These are phyloP conservation scores for Talaromyces sp. DNA, from an alignment of 2,329 filamentous ascomycete genomes.

Conservation along the genomic window DNA sequence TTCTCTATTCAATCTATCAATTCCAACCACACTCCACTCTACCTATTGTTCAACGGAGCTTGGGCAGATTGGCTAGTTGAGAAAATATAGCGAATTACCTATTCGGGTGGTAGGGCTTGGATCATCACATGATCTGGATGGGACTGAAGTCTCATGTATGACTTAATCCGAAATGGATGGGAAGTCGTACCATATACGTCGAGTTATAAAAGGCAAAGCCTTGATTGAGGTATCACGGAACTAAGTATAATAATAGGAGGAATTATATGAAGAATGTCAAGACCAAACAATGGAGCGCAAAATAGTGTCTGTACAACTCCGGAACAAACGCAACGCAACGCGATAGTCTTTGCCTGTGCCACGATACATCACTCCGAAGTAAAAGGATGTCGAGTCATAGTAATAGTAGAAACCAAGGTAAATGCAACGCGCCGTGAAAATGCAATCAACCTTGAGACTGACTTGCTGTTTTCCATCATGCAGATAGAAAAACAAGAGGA, in stretches of 20 bases:
- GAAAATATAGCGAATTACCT: not conserved
- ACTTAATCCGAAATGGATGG: not conserved
- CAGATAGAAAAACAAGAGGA: not conserved
- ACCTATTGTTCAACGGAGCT: too few species aligned
- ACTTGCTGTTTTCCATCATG: not conserved
- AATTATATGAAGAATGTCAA: not conserved
- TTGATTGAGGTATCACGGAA: not conserved
- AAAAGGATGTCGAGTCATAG: not conserved
- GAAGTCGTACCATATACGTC: too few species aligned
- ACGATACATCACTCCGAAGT: not conserved
- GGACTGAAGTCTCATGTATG: too few species aligned
- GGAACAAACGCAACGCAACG: conserved; percentile 7
- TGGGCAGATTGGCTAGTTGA: too few species aligned
- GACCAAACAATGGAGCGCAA: not conserved
- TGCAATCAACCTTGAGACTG: conserved; percentile 6
- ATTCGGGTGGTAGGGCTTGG: not conserved
- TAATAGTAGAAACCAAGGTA: not conserved
- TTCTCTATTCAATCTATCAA: too few species aligned
- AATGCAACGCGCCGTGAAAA: conserved; percentile 7
- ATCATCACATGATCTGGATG: conserved; percentile 1
- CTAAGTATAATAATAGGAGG: not conserved
- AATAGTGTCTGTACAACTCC: not conserved
- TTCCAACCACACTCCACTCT: too few species aligned
- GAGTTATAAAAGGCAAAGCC: not conserved
- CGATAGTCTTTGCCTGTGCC: conserved; percentile 1